Percentiles rank a stretch among this genome's conserved stretches.
Conservation (phyloP, 345 rosid species). For the Mangifera indica region DNA sequence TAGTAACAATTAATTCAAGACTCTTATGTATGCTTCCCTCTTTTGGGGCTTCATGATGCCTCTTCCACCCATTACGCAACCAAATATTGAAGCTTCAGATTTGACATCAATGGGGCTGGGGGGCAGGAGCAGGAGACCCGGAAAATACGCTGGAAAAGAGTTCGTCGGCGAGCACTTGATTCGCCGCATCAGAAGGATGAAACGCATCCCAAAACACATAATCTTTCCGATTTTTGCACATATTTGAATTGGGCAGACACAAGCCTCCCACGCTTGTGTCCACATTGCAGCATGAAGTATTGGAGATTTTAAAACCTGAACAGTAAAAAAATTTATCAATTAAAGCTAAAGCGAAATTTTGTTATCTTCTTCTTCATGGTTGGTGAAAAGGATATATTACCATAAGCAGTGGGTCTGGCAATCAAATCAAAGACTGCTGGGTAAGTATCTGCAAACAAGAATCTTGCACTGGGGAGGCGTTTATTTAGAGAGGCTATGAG, state of each 20-base stretch:
- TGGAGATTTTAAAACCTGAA: slow-evolving; percentile 72
- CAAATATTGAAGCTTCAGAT: too few relatives aligned
- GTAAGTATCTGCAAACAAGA: slow-evolving; percentile 71
- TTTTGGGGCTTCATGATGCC: neutral
- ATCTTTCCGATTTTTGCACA: slow-evolving; percentile 60
- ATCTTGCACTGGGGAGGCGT: slow-evolving; percentile 46
- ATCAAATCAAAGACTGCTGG: slow-evolving; percentile 58
- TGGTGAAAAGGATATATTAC: slow-evolving; percentile 23
- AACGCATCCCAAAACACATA: slow-evolving; percentile 98
- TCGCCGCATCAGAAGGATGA: slow-evolving; percentile 91
- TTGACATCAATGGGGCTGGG: slow-evolving; percentile 22
- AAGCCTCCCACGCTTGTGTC: slow-evolving; percentile 77
- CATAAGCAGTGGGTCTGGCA: slow-evolving; percentile 55
- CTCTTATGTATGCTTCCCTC: neutral
- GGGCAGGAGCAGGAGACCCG: slow-evolving; percentile 38
- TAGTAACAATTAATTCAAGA: too few relatives aligned
- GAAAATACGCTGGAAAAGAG: slow-evolving; percentile 51
- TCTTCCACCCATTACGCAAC: too few relatives aligned
- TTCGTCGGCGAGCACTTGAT: slow-evolving; percentile 61
- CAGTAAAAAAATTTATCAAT: too few relatives aligned
- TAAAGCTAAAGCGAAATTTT: too few relatives aligned
- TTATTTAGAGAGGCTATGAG: slow-evolving; percentile 43
- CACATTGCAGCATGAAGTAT: slow-evolving; percentile 90
- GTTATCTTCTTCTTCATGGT: too few relatives aligned
- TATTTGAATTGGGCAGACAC: slow-evolving; percentile 77